Base-by-base conservation (phyloP, 768 basidiomycete species). In the Amanita pseudoporphyria region DNA sequence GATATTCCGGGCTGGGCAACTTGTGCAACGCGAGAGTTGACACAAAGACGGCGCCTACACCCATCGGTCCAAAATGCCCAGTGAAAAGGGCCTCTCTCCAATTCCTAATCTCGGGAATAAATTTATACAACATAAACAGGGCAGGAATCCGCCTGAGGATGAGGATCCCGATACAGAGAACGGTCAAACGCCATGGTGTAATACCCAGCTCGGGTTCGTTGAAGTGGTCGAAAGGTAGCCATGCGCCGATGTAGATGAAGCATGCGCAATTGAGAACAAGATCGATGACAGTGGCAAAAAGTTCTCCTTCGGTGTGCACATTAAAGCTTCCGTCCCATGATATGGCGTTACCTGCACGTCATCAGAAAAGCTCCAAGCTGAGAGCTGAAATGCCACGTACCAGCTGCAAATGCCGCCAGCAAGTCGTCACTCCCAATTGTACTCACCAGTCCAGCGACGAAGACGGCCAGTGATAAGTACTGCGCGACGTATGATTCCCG, bases 1-100 rank as follows among this genome's bases (percentile, higher is more conserved):
- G 85, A 47, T 67, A 61, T 2, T 68, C 62, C 1, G 84, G 79
- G 9, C 57, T 59, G 5, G 84, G 78, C 0, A 93, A 69, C 45
- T 74, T 76, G 19, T 73, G 73, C 7, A 81, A 61, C 3, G 90
- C 87, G 22, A 91, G 64, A 0, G 80, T 82, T 9, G 85, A 81
- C 49, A 98, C 84, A 63, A 97, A 99, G 39, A 97, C 71, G 5
- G 95, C 86, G 0, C 85, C 82, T 19, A 96, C 92, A 45, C 94
- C 94, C 87, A 96, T 93, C 73, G 91, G 64, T 5, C 84, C 93
- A 61, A 95, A 97, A 70, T 96, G 93, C 2, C 95, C 95, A 4
- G 77, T 80, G 62, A 98, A 96, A 3, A 92, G 54, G 0, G 95
- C 94, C 66, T 97, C 91, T 39, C 77, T 73, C 82, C 91, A 87